Percentiles rank a stretch among this genome's conserved stretches.
Conservation (phyloP, 176 grass and related monocot species). For the Tuctoria greenei region DNA sequence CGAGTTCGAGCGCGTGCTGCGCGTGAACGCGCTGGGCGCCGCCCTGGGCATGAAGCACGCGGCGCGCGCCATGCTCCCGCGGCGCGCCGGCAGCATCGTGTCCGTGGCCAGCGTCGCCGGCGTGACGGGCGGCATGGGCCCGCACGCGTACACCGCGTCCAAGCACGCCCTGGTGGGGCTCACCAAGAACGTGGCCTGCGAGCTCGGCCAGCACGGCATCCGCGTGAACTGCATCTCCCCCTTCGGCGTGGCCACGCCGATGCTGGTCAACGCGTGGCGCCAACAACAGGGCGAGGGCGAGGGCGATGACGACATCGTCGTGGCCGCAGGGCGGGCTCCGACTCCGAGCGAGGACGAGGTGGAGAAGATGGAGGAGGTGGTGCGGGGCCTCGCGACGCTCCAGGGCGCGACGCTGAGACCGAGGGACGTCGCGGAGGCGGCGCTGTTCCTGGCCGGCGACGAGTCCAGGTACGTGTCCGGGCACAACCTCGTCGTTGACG, state of each 20-base stretch:
- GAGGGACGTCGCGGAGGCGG: constrained; percentile 48
- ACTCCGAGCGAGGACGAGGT: constrained; percentile 10
- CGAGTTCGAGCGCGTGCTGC: constrained; percentile 74
- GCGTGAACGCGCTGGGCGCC: constrained; percentile 38
- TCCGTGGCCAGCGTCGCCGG: constrained; percentile 47
- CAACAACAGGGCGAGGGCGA: not conserved
- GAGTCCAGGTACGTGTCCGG: constrained; percentile 52
- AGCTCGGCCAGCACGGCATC: constrained; percentile 48
- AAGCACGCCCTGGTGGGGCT: constrained; percentile 50
- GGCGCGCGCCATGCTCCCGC: constrained; percentile 47
- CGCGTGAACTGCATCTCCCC: constrained; percentile 61
- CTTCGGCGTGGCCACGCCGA: constrained; percentile 39
- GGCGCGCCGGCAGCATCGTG: constrained; percentile 52
- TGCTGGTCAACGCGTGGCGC: constrained; percentile 44
- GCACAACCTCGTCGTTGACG: constrained; percentile 62
- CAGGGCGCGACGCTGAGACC: constrained; percentile 38
- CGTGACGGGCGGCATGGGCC: constrained; percentile 42
- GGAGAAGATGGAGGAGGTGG: constrained; percentile 37
- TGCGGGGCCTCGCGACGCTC: constrained; percentile 32
- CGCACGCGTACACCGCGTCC: constrained; percentile 45
- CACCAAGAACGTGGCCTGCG: constrained; percentile 52
- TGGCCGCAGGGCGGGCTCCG: too few species aligned
- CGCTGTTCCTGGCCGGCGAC: constrained; percentile 51
- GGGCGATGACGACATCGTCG: not conserved
- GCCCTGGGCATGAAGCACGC: constrained; percentile 55